Base-by-base conservation (phyloP, 345 rosid species). In the Gossypium rotundifolium region DNA sequence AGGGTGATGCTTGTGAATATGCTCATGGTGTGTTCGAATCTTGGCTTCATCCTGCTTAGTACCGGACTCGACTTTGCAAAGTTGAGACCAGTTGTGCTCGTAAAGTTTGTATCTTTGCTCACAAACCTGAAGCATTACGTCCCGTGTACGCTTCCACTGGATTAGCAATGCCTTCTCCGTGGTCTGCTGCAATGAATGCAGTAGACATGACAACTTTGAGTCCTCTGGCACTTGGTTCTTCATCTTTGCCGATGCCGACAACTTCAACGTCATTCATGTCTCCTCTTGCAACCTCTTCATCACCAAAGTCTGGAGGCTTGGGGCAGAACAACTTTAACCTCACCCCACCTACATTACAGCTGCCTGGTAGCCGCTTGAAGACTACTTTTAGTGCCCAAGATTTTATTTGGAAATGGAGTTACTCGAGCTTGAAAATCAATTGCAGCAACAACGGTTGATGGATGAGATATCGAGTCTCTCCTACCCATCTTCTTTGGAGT, bases 21-120 rank as follows among this genome's bases (percentile, higher is more conserved):
- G 98, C 98, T 0, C 99, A 95, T 12, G 99, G 99, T 52, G 92
- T 95, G n/a, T 95, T 93, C 55, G 99, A 95, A 86, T 91, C 96
- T 20, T 95, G 99, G 98, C 88, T 95, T 48, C 99, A 95, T 74
- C 99, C 99, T 33, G 97, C 98, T 0, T 98, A 95, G 76, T 95
- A 95, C 73, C 80, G 96, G 65, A 95, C 99, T 17, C 70, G 99
- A 74, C 94, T 95, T 67, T 95, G 99, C 89, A 95, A 95, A 88
- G 98, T 93, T 18, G 99, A 95, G 84, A 87, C 84, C 0, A 93
- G 96, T 18, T 95, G 98, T 55, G 58, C 87, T 0, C 86, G 99
- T 48, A 93, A 94, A 86, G 99, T 95, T 0, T 95, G 99, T 77
- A 93, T 95, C 93, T 95, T 95, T 65, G 98, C 99, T 58, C 99